Evolutionary conservation across 1,139 yeast genomes (phyloP), one percentile per base, ranked within the genome.

Genomic region (Candida sanyaensis): DNA sequence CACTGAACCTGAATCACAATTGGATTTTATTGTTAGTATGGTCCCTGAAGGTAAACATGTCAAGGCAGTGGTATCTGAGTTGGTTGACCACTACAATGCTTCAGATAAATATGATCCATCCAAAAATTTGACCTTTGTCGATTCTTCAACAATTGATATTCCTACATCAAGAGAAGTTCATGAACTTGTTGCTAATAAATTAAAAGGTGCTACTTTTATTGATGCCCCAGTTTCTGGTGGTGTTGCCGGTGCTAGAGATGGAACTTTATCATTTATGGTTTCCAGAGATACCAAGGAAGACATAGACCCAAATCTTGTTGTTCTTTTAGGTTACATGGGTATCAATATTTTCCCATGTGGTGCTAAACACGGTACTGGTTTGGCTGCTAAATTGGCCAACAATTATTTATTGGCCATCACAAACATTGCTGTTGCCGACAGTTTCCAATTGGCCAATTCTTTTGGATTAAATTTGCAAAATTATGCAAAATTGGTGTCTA

Each of bases 211-310:
- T 50, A 77, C 73, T 52, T 75, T 75, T 52, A 72, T 81, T 41
- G 86, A 81, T 57, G 78, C 86, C 10, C 86, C 86, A 0, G 86
- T 81, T 0, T 78, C 83, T 11, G 86, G 86, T 3, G 86, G 86
- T 21, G 82, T 78, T 1, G 77, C 77, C 1, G 86, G 86, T 4
- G 86, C 86, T 5, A 61, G 77, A 47, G 78, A 79, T 47, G 86
- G 71, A 1, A 75, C 84, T 0, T 68, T 81, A 37, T 77, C 84
- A 4, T 81, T 81, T 59, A 81, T 81, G 86, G 74, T 81, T 31
- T 81, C 84, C 3, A 59, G 76, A 48, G 61, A 63, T 7, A 54
- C 58, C 34, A 60, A 59, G 17, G 66, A 62, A 10, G 58, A 63
- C 23, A 61, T 73, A 17, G 49, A 66, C 1, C 68, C 72, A 6